These are phyloP conservation scores for Amanita rubescens DNA, from an alignment of 768 basidiomycete species.

Conservation along the genomic window DNA sequence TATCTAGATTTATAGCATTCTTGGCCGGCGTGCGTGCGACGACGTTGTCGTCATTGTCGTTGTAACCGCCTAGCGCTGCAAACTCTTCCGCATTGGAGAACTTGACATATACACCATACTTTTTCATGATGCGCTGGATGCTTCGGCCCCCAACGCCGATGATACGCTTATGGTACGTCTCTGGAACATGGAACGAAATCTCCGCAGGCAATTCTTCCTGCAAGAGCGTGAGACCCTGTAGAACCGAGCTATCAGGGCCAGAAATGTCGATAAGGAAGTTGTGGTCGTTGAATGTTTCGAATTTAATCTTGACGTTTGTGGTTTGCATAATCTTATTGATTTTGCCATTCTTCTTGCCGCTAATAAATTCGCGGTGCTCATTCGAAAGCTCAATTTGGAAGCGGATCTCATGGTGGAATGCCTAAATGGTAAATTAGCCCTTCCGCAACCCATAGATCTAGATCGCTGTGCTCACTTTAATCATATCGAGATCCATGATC, in stretches of 20 bases:
- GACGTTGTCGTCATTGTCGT: slow-evolving; percentile 98
- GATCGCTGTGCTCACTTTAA: slow-evolving; percentile 57
- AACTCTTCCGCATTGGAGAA: slow-evolving; percentile 98
- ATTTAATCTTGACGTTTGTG: slow-evolving; percentile 96
- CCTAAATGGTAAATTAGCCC: slow-evolving; percentile 31
- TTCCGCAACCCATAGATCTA: neutral
- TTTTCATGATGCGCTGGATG: slow-evolving; percentile 99
- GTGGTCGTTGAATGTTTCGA: slow-evolving; percentile 95
- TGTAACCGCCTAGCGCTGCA: slow-evolving; percentile 88
- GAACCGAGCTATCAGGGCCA: slow-evolving; percentile 74
- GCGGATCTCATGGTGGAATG: slow-evolving; percentile 94
- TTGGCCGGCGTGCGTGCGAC: slow-evolving; percentile 97
- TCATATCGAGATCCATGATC: slow-evolving; percentile 85
- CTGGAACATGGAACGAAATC: slow-evolving; percentile 97
- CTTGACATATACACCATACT: slow-evolving; percentile 99
- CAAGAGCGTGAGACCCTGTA: slow-evolving; percentile 82
- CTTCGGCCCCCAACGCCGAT: slow-evolving; percentile 97
- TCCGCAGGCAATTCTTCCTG: slow-evolving; percentile 99
- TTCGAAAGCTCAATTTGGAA: slow-evolving; percentile 98
- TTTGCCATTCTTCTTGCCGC: slow-evolving; percentile 99
- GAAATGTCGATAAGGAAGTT: slow-evolving; percentile 92
- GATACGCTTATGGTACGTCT: slow-evolving; percentile 97
- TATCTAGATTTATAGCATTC: slow-evolving; percentile 91
- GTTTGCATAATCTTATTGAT: slow-evolving; percentile 99
- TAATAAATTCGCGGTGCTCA: slow-evolving; percentile 97